Evolutionary conservation across 2,329 filamentous ascomycete species (phyloP), one percentile per base, ranked within the genome.

Genomic region (Peltaster fructicola): DNA sequence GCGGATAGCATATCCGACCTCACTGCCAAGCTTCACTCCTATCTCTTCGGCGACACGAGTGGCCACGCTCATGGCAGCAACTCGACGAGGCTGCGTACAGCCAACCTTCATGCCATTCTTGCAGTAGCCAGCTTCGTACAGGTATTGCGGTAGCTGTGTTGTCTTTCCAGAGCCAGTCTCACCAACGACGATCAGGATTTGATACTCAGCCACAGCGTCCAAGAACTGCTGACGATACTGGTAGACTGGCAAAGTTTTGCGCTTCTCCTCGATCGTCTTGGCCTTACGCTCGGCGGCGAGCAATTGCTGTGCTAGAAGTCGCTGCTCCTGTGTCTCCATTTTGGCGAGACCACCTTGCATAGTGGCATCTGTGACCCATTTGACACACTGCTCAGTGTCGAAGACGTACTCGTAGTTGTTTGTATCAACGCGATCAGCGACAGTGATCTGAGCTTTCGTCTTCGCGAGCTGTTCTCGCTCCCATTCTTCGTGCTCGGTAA

Each of bases 11-110:
- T 93, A 98, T 9, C 88, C 88, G 14, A 95, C 85, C 44, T 93
- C 81, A 33, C 80, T 77, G 1, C 88, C 88, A 7, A 95, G 57
- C 47, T 85, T 84, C 31, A 81, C 75, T 1, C 78, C 82, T 57
- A 91, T 78, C 47, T 98, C 88, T 28, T 95, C 84, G 0, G 85
- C 80, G 2, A 98, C 88, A 61, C 88, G 81, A 21, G 80, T 72
- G n/a, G 88, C 85, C 11, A 95, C 85, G 43, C 77, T 88, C 85
- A 95, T 95, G 15, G 88, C 88, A 3, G 88, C 88, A 7, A 98
- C 88, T 59, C 88, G 72, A 39, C 88, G 73, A 4, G 88, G 88
- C 37, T 98, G 88, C 0, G 88, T 98, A 43, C 84, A 92, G 4
- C 79, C 85, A 7, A 98, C 68, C 48, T 85, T 92, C 51, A 77